phyloP scores from a whole-genome alignment of 345 rosid genomes.

The Eutrema heterophyllum region DNA sequence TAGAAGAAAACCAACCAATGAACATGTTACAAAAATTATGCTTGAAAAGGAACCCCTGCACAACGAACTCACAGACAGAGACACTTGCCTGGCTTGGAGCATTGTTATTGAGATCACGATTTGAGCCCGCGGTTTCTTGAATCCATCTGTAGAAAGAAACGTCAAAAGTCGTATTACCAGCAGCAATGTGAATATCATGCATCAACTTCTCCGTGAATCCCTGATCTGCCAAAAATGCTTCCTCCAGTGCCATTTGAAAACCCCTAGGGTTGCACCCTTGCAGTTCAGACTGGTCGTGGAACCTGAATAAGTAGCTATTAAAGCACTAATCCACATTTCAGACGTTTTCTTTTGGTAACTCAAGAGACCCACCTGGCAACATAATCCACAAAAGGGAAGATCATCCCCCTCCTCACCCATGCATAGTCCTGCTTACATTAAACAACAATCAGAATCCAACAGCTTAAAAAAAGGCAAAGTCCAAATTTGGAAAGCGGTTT shows the following conservation, averaged over 20 bases:
- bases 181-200: constrained; percentile 79
- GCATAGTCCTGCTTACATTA: constrained; percentile 67
- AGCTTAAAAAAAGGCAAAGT: not conserved
- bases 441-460: constrained; percentile 7
- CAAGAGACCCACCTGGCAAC: constrained; percentile 52
- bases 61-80: not conserved
- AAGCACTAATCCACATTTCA: constrained; percentile 7
- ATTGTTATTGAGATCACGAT: constrained; percentile 49
- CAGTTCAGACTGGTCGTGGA: constrained; percentile 74
- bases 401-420: constrained; percentile 79
- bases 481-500: not conserved
- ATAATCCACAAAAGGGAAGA: constrained; percentile 81
- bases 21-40: not conserved
- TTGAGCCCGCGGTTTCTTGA: constrained; percentile 68
- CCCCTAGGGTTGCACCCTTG: constrained; percentile 41
- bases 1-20: not conserved
- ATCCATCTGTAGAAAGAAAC: constrained; percentile 58
- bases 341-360: not conserved
- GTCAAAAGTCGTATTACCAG: constrained; percentile 57
- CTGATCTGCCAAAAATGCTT: constrained; percentile 89
- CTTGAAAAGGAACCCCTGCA: not conserved
- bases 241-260: constrained; percentile 84
- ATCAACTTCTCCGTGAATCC: constrained; percentile 89
- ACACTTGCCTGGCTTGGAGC: constrained; percentile 57
- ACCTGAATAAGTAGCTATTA: constrained; percentile 41